Evolutionary conservation across 1,139 yeast species (phyloP).

Genomic region (Magnusiomyces starmeri): DNA sequence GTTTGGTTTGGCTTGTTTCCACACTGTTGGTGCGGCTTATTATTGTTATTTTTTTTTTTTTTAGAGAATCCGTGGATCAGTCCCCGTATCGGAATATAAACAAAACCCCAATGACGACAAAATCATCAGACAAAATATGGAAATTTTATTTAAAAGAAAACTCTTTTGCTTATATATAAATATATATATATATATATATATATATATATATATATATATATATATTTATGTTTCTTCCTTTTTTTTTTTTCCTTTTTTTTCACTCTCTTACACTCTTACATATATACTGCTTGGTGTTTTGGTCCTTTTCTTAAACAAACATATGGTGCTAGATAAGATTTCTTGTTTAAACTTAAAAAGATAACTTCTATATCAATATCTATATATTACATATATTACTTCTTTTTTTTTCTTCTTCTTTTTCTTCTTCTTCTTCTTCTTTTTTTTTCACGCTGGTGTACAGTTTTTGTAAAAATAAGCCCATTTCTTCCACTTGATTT

Average conservation of each 20-base stretch:
- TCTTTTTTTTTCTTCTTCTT: background rate
- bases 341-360: background rate
- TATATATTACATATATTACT: background rate
- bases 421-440: background rate
- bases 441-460: background rate
- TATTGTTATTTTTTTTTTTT: background rate
- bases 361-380: background rate
- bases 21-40: background rate
- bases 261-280: no score
- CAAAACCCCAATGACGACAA: background rate
- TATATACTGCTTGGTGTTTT: no score
- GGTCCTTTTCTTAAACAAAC: no score
- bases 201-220: background rate
- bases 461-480: background rate
- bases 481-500: background rate
- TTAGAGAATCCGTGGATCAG: background rate
- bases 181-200: background rate
- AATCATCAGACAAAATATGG: no score
- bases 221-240: background rate
- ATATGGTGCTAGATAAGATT: no score
- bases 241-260: background rate
- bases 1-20: no score
- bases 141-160: no score
- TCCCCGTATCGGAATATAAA: background rate
- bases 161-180: background rate